Percentiles rank a stretch among this genome's conserved stretches.
Conservation (phyloP, 257 asterid species). For the Plectranthus barbatus region DNA sequence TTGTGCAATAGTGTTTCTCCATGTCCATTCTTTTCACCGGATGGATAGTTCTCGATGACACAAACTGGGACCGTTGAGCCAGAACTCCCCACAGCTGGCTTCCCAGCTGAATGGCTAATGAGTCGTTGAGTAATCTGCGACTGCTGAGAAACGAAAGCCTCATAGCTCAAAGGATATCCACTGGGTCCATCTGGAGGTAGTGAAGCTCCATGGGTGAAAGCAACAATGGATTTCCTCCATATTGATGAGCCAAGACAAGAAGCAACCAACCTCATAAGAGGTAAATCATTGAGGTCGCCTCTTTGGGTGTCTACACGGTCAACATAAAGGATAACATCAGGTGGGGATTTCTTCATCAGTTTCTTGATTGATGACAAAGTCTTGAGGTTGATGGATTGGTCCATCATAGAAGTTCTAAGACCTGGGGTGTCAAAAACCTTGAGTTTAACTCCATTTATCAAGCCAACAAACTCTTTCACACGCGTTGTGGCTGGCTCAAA, state of each 20-base stretch:
- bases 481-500: conserved; percentile 55
- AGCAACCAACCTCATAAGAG: conserved; percentile 40
- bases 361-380: conserved; percentile 49
- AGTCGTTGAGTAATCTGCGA: conserved; percentile 35
- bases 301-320: conserved; percentile 59
- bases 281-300: conserved; percentile 41
- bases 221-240: conserved; percentile 53
- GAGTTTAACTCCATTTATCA: conserved; percentile 43
- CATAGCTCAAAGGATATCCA: conserved; percentile 43
- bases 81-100: conserved; percentile 11
- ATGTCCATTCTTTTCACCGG: conserved; percentile 9
- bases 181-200: conserved; percentile 57
- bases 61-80: conserved; percentile 36
- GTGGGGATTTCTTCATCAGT: conserved; percentile 41
- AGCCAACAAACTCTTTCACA: conserved; percentile 47
- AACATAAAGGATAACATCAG: conserved; percentile 67
- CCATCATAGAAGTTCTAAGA: conserved; percentile 39
- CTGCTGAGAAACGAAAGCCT: conserved; percentile 33
- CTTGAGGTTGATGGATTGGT: conserved; percentile 43
- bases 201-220: conserved; percentile 65
- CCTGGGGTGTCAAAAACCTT: conserved; percentile 88
- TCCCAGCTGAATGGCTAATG: conserved; percentile 33
- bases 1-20: conserved; percentile 23
- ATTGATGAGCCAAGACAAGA: conserved; percentile 59
- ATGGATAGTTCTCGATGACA: conserved; percentile 45